Evolutionary conservation across 140 eudicot species (phyloP), one percentile per base, ranked within the genome.

Genomic region (Anethum foeniculum): DNA sequence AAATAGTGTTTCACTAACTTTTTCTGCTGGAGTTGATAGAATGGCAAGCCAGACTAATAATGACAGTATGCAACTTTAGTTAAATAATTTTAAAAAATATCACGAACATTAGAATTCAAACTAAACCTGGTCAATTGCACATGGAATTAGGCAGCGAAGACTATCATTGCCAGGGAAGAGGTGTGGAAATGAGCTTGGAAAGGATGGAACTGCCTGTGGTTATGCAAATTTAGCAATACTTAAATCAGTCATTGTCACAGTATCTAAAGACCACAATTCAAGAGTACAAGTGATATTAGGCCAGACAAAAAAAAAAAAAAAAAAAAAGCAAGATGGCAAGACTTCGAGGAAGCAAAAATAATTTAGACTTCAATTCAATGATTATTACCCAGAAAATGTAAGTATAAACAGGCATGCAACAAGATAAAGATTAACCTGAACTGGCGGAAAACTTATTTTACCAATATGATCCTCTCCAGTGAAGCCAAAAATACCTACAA

Each of bases 401-500:
- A 38, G 27, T 18, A 75, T 78, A 72, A 15, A 39, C 19, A 69
- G 25, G 43, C 44, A 68, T 25, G 54, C 18, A 64, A 18, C 28
- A 30, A 78, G 2, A 30, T 32, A 68, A 71, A 44, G 49, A 47
- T 36, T 60, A 54, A 92, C 98, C 98, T 94, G 97, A 80, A 92
- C 88, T 25, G 98, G 91, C 0, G 98, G 98, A 81, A 94, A 94
- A 80, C 91, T 87, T 71, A 94, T 87, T 84, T 94, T 94, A 71
- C 96, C 97, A 36, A 94, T 94, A 87, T 94, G 98, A 84, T 94
- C 98, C 89, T 94, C 98, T 77, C 92, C 96, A 7, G 86, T 90
- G 80, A 94, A 92, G 52, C 97, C 98, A 86, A 94, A 94, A 46
- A 94, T 94, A 39, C 97, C 98, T 56, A 89, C 94, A 75, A 88